phyloP scores from a whole-genome alignment of 2,329 filamentous ascomycete species.

The Ceratocystis huliohia region DNA sequence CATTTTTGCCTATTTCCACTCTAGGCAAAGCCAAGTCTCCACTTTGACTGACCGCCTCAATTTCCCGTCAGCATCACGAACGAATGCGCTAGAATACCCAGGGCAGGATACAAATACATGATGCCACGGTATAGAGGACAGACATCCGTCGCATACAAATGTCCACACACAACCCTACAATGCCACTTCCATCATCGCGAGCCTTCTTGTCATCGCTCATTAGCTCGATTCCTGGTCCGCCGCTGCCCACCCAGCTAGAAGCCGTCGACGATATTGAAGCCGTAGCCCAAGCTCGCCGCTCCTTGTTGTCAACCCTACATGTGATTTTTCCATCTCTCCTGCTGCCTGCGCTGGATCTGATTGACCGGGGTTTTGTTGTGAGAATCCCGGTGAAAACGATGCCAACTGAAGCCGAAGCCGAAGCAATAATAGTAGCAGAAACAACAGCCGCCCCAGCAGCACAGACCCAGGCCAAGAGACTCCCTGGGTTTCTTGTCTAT shows the following conservation, averaged over 20 bases:
- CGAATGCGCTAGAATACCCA: background rate
- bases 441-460: background rate
- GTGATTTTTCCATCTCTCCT: constrained; percentile 71
- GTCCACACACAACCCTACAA: constrained; percentile 19
- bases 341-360: constrained; percentile 72
- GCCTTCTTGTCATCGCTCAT: constrained; percentile 14
- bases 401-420: background rate
- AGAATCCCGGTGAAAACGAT: background rate
- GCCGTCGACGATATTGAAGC: background rate
- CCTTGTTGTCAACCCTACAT: constrained; percentile 64
- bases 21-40: background rate
- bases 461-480: background rate
- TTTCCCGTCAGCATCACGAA: background rate
- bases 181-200: constrained; percentile 15
- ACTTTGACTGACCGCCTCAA: background rate
- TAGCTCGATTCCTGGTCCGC: background rate
- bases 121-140: background rate
- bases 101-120: background rate
- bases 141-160: background rate
- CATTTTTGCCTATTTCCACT: background rate
- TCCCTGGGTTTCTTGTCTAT: background rate
- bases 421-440: background rate
- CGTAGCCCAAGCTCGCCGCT: constrained; percentile 17
- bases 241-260: background rate
- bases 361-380: constrained; percentile 61